Evolutionary conservation across 129 eudicot species (phyloP), one percentile per base, ranked within the genome.

Genomic region (Tagetes erecta): DNA sequence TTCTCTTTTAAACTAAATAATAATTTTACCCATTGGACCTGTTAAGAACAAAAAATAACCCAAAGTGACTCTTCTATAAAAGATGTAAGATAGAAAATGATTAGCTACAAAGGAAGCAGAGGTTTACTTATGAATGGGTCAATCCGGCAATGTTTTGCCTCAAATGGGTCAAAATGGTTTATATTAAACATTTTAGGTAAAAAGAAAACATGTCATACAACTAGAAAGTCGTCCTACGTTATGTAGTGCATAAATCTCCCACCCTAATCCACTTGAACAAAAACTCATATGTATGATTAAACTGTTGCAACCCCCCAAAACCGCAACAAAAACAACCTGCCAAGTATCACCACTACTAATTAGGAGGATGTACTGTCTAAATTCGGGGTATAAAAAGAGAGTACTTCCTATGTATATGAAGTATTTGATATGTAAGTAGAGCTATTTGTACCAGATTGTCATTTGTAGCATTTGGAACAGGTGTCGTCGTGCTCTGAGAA

Each of bases 381-480:
- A 20, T 20, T 20, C 27, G 27, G 27, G 27, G 27, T 20, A 20
- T 20, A 20, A 20, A 20, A 20, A 20, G 27, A 20, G 27, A 20
- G 27, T 20, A 20, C 27, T 20, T 20, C 27, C 27, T 20, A 20
- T 20, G 27, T 20, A 20, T 20, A 20, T 20, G 27, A 20, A 20
- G 27, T 20, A 20, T 20, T 20, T 20, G 27, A 20, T 20, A 20
- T 20, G 27, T 20, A 20, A 20, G 27, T 20, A 20, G 27, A 20
- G 27, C 27, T 20, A 20, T 20, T 20, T 20, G 27, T 20, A 20
- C 27, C 27, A 72, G 84, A 59, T 91, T 76, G 64, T 95, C 96
- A 74, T 83, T 85, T 12, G 86, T 78, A 78, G 97, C 85, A 76
- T 50, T 87, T 52, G 91, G 71, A 20, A 20, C 27, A 20, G 27